Percentiles rank a stretch among this genome's conserved stretches.
These are phyloP conservation scores for Kodamaea anthophila DNA, from an alignment of 1,139 yeast species.

Conservation along the genomic window DNA sequence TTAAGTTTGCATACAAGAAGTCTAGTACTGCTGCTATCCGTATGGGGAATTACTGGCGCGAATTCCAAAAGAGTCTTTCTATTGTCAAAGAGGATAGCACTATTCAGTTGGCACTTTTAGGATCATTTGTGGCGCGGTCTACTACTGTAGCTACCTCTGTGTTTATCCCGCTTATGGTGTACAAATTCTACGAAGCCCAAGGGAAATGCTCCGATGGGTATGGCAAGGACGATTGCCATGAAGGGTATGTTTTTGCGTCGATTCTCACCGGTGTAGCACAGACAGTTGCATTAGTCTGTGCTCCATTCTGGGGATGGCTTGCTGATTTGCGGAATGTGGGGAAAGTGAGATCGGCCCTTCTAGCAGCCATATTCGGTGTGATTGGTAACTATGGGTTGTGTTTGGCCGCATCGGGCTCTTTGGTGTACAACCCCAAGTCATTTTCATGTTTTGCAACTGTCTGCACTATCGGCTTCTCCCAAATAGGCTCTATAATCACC, in stretches of 20 bases:
- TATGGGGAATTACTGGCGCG: conserved; percentile 16
- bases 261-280: conserved; percentile 64
- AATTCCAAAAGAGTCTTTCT: conserved; percentile 41
- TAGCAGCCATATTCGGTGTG: conserved; percentile 30
- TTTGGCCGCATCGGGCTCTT: conserved; percentile 7
- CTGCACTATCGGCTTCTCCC: conserved; percentile 34
- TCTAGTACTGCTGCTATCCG: no score
- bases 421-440: conserved; percentile 30
- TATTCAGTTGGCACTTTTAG: conserved; percentile 50
- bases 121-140: conserved; percentile 60
- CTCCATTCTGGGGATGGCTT: conserved; percentile 59
- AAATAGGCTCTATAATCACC: conserved; percentile 55
- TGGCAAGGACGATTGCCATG: conserved; percentile 38
- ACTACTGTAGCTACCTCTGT: conserved; percentile 56
- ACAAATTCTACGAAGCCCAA: conserved; percentile 44
- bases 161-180: conserved; percentile 60
- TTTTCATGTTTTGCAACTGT: conserved; percentile 26
- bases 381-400: conserved; percentile 31
- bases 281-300: conserved; percentile 47
- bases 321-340: conserved; percentile 42
- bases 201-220: conserved; percentile 38
- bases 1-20: conserved; percentile 46
- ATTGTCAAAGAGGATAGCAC: conserved; percentile 25
- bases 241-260: conserved; percentile 61
- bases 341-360: conserved; percentile 19